These are phyloP conservation scores for Poronia punctata DNA, from an alignment of 495 filamentous ascomycete species.

Conservation along the genomic window DNA sequence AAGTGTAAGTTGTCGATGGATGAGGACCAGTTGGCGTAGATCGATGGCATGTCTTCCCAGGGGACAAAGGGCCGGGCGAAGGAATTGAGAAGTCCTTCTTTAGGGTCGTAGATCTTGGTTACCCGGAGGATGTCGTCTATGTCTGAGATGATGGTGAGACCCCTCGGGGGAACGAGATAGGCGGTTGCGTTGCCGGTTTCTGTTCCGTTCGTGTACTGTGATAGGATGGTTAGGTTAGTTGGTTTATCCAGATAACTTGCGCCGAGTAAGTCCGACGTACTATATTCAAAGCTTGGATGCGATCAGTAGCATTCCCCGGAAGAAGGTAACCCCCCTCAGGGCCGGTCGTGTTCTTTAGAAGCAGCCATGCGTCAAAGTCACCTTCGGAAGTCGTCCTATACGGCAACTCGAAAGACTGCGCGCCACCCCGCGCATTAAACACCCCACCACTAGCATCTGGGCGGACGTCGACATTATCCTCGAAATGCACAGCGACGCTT, in stretches of 20 bases:
- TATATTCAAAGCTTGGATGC: conserved; percentile 59
- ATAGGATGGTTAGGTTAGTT: neutral
- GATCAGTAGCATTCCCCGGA: conserved; percentile 53
- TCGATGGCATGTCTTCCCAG: conserved; percentile 74
- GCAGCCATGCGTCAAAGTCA: conserved; percentile 64
- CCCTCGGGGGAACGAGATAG: conserved; percentile 62
- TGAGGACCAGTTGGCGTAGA: conserved; percentile 61
- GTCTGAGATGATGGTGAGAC: conserved; percentile 64
- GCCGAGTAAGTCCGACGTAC: conserved; percentile 1
- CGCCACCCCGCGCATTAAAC: conserved; percentile 40
- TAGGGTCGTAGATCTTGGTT: conserved; percentile 74
- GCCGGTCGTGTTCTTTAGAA: conserved; percentile 43
- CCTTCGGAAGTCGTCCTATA: conserved; percentile 55
- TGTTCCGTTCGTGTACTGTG: conserved; percentile 49
- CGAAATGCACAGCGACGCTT: conserved; percentile 57
- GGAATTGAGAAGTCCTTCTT: conserved; percentile 66
- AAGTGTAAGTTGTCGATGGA: conserved; percentile 61
- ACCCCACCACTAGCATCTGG: conserved; percentile 27
- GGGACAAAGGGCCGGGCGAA: conserved; percentile 63
- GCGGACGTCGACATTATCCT: conserved; percentile 35
- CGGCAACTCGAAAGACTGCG: conserved; percentile 48
- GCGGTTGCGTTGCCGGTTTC: conserved; percentile 65
- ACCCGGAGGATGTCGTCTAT: conserved; percentile 76
- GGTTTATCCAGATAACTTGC: neutral
- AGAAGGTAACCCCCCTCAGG: conserved; percentile 38